These are phyloP conservation scores for Themeda triandra DNA, from an alignment of 176 grass and related monocot genomes.

Conservation along the genomic window DNA sequence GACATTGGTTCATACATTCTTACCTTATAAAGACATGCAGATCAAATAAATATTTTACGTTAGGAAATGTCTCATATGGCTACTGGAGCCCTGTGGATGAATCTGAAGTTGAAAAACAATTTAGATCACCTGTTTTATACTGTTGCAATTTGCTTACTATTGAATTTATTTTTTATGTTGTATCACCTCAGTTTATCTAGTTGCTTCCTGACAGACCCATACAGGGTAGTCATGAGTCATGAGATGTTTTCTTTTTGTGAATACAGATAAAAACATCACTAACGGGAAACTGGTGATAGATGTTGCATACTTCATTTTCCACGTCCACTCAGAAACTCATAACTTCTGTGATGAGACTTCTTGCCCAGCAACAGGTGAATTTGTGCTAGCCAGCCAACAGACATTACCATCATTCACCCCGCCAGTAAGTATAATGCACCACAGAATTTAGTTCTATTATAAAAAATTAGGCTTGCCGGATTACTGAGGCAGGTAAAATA, in stretches of 20 bases:
- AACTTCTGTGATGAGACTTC: constrained; percentile 62
- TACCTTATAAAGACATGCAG: background rate
- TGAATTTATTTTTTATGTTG: too few species aligned
- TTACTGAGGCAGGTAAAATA: background rate
- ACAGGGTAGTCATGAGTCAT: background rate
- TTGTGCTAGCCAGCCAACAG: constrained; percentile 37
- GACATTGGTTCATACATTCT: background rate
- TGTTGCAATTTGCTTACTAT: too few species aligned
- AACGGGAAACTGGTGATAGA: constrained; percentile 62
- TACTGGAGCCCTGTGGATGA: too few species aligned
- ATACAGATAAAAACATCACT: constrained; percentile 48
- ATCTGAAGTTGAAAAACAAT: too few species aligned
- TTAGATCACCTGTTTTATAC: too few species aligned
- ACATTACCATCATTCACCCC: constrained; percentile 50
- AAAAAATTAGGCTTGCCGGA: background rate
- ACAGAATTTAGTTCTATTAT: background rate
- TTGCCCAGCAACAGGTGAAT: constrained; percentile 59
- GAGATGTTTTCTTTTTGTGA: background rate
- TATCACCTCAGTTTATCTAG: too few species aligned
- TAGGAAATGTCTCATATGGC: background rate
- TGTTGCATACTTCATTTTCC: constrained; percentile 66
- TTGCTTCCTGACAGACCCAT: too few species aligned
- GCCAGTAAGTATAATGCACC: constrained; percentile 42
- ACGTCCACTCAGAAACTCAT: constrained; percentile 66
- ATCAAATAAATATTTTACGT: too few species aligned